Evolutionary conservation across 2,329 filamentous ascomycete species (phyloP).

Genomic region (Grosmannia penicillata): DNA sequence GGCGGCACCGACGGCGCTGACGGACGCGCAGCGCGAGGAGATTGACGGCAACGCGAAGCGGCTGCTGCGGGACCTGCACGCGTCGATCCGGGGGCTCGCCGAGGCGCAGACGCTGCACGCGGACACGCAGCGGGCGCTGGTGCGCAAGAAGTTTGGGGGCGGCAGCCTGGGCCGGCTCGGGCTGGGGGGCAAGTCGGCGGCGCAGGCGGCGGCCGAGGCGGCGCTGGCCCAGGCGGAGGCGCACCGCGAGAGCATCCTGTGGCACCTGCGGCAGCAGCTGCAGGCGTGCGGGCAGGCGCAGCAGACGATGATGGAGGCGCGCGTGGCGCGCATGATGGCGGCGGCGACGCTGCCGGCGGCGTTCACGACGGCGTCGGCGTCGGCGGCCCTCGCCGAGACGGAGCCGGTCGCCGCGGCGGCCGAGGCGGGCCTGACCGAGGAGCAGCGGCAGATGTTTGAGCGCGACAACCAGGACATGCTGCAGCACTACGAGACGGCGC

Average conservation of each 20-base stretch:
- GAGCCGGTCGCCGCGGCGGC: constrained; percentile 11
- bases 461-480: constrained; percentile 87
- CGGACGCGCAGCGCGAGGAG: constrained; percentile 67
- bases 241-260: constrained; percentile 71
- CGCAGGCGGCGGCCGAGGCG: constrained; percentile 61
- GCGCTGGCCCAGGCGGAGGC: constrained; percentile 48
- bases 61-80: constrained; percentile 72
- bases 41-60: constrained; percentile 80
- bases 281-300: constrained; percentile 67
- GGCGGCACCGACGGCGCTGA: constrained; percentile 41
- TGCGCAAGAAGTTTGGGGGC: constrained; percentile 50
- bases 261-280: constrained; percentile 62
- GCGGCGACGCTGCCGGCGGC: not conserved
- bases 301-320: constrained; percentile 82
- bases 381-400: constrained; percentile 1
- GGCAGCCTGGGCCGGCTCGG: constrained; percentile 16
- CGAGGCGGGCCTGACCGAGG: constrained; percentile 49
- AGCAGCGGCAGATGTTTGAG: constrained; percentile 88
- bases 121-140: constrained; percentile 55
- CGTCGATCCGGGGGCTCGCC: constrained; percentile 63
- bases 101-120: constrained; percentile 72
- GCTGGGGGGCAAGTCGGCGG: constrained; percentile 28
- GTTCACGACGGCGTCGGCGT: not conserved
- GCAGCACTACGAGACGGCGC: constrained; percentile 82
- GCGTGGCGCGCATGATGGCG: constrained; percentile 53